Conservation (phyloP, 2,329 filamentous ascomycete genomes). For the Metarhizium guizhouense region DNA sequence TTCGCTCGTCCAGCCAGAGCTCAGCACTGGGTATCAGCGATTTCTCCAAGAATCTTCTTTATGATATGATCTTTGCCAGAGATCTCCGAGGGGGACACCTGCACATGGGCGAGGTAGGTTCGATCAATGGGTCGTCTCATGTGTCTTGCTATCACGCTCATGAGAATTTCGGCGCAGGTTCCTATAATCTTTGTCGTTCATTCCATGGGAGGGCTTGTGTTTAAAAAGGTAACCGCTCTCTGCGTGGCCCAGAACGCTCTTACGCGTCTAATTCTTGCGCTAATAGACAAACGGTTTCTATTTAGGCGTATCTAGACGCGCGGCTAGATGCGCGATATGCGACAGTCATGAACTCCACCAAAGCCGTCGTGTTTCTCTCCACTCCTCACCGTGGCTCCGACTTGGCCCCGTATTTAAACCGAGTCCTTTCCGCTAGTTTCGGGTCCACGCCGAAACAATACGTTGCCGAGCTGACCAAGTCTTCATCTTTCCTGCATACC, state of each 20-base stretch:
- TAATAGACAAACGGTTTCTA: slow-evolving; percentile 9
- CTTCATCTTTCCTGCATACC: slow-evolving; percentile 24
- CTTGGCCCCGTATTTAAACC: slow-evolving; percentile 24
- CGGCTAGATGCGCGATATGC: background rate
- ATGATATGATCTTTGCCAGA: slow-evolving; percentile 14
- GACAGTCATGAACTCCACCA: slow-evolving; percentile 18
- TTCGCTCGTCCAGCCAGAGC: slow-evolving; percentile 16
- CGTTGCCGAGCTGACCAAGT: slow-evolving; percentile 27
- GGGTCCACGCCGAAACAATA: background rate
- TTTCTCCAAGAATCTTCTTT: slow-evolving; percentile 24
- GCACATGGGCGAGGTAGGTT: background rate
- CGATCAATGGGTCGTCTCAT: too few species aligned
- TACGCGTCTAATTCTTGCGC: too few species aligned
- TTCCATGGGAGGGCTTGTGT: slow-evolving; percentile 35
- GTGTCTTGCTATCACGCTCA: too few species aligned
- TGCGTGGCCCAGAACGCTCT: background rate
- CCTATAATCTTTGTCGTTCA: slow-evolving; percentile 34
- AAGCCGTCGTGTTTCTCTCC: slow-evolving; percentile 29
- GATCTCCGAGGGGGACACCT: slow-evolving; percentile 10
- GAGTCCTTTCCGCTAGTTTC: slow-evolving; percentile 19
- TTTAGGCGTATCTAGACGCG: slow-evolving; percentile 25
- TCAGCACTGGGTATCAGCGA: slow-evolving; percentile 14
- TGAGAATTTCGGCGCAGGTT: slow-evolving; percentile 7
- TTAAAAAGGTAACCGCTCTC: slow-evolving; percentile 10
- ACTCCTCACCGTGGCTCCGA: slow-evolving; percentile 33